A percentile compares a stretch with the other conserved stretches of the same genome.
Evolutionary conservation across 208 protist genomes (phyloP).

Genomic region (Trypanosoma mega): DNA sequence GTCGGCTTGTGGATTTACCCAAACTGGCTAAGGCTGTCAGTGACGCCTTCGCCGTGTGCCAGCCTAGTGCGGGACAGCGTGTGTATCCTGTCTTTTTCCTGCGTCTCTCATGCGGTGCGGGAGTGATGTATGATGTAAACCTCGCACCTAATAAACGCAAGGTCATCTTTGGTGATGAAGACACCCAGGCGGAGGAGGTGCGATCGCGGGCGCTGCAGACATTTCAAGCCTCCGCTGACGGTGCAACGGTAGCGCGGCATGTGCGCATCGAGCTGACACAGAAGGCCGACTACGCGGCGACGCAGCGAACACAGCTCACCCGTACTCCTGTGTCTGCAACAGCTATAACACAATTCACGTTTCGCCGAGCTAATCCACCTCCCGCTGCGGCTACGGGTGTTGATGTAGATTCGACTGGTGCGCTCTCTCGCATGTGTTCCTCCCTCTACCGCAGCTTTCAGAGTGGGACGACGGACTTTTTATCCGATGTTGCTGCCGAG

Average conservation of each 20-base stretch:
- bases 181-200: conserved; percentile 27
- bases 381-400: background rate
- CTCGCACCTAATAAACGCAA: conserved; percentile 63
- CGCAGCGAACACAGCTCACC: conserved; percentile 34
- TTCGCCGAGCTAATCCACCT: conserved; percentile 1
- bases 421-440: conserved; percentile 32
- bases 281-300: conserved; percentile 29
- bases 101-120: conserved; percentile 26
- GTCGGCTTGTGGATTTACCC: conserved; percentile 80
- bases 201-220: conserved; percentile 21
- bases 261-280: conserved; percentile 39
- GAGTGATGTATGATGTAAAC: conserved; percentile 78
- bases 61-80: conserved; percentile 70
- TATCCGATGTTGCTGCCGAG: background rate
- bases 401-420: background rate
- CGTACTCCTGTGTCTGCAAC: conserved; percentile 69
- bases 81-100: conserved; percentile 75
- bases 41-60: conserved; percentile 68
- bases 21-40: conserved; percentile 62
- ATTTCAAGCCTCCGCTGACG: conserved; percentile 43
- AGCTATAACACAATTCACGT: conserved; percentile 59
- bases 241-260: conserved; percentile 40
- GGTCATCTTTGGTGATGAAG: conserved; percentile 29
- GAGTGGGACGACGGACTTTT: background rate
- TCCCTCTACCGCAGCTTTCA: conserved; percentile 36